Percentiles rank a stretch among this genome's conserved stretches.
phyloP scores from a whole-genome alignment of 2,329 filamentous ascomycete species.

The Ilyonectria destructans region DNA sequence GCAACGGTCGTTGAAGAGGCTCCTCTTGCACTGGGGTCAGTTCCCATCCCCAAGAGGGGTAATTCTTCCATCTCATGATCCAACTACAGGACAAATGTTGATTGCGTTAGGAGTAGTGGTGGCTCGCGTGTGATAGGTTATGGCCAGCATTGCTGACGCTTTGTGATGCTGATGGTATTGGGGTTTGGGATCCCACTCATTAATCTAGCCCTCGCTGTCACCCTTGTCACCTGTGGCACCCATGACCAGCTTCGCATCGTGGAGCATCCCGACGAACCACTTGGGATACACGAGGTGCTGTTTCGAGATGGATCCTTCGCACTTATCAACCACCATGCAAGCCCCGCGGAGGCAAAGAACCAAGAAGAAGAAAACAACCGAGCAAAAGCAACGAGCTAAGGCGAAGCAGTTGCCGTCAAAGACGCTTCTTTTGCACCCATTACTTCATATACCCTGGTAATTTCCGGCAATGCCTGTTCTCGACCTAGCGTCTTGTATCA shows the following conservation, averaged over 20 bases:
- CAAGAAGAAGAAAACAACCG: constrained; percentile 19
- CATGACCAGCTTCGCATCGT: constrained; percentile 13
- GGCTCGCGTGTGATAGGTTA: constrained; percentile 25
- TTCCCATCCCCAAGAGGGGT: constrained; percentile 18
- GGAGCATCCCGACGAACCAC: constrained; percentile 4
- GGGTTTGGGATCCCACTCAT: constrained; percentile 14
- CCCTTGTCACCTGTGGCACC: constrained; percentile 1
- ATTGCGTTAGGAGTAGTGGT: constrained; percentile 33
- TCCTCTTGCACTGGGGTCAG: neutral
- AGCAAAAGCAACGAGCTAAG: constrained; percentile 15
- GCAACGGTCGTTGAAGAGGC: constrained; percentile 31
- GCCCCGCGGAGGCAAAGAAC: constrained; percentile 12
- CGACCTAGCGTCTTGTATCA: constrained; percentile 25
- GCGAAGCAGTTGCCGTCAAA: constrained; percentile 10
- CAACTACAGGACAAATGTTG: constrained; percentile 15
- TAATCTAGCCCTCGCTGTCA: neutral
- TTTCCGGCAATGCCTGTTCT: constrained; percentile 36
- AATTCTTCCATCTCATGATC: constrained; percentile 10
- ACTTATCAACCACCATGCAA: constrained; percentile 1
- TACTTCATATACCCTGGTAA: constrained; percentile 31
- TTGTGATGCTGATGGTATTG: constrained; percentile 8
- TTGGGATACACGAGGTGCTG: constrained; percentile 31
- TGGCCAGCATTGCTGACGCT: constrained; percentile 15
- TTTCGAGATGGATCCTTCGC: constrained; percentile 28
- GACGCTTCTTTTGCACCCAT: constrained; percentile 19